Evolutionary conservation across 2,329 filamentous ascomycete species (phyloP).

Genomic region (Penicillium concentricum): DNA sequence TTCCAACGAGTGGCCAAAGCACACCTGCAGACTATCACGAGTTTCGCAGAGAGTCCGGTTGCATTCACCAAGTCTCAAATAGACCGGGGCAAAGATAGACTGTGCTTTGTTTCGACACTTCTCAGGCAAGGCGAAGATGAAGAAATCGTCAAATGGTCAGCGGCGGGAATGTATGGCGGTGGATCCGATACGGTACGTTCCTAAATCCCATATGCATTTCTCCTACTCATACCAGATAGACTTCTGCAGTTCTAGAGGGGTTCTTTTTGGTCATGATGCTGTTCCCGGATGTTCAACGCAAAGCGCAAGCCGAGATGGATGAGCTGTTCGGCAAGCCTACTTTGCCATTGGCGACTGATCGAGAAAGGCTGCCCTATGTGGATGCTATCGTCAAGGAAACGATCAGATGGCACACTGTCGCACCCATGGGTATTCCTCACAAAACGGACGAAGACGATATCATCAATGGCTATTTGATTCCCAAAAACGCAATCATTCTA

Average conservation of each 20-base stretch:
- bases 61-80: too few relatives aligned
- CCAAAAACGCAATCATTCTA: not conserved
- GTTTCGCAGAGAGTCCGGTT: too few relatives aligned
- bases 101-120: too few relatives aligned
- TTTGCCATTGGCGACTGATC: constrained; percentile 12
- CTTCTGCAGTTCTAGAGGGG: not conserved
- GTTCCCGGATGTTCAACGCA: constrained; percentile 15
- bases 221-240: not conserved
- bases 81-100: too few relatives aligned
- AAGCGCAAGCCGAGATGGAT: constrained; percentile 21
- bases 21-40: too few relatives aligned
- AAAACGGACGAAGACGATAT: constrained; percentile 5
- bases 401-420: constrained; percentile 3
- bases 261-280: constrained; percentile 22
- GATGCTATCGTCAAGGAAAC: constrained; percentile 4
- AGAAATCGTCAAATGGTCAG: not conserved
- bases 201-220: not conserved
- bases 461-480: constrained; percentile 1
- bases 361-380: constrained; percentile 11
- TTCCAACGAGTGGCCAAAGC: too few relatives aligned
- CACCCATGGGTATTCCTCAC: not conserved
- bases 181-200: too few relatives aligned
- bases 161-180: too few relatives aligned
- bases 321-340: constrained; percentile 8
- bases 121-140: not conserved